Conservation (phyloP, 2,329 filamentous ascomycete genomes). For the Fusarium palustre region DNA sequence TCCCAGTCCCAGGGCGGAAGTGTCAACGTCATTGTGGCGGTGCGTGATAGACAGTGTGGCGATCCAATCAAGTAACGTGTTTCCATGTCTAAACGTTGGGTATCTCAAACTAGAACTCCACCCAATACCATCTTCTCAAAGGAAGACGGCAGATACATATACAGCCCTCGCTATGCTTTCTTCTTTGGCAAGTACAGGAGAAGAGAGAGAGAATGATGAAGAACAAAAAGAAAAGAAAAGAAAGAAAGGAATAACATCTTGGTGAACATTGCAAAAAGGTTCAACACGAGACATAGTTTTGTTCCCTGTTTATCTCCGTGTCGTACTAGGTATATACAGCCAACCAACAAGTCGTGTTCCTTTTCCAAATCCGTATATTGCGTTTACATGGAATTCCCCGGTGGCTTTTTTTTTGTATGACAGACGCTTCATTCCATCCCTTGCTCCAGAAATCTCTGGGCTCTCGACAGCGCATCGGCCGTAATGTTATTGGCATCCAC, state of each 20-base stretch:
- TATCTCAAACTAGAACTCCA: constrained; percentile 37
- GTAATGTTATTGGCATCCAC: constrained; percentile 47
- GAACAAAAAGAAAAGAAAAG: background rate
- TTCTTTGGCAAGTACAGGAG: background rate
- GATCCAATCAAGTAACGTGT: constrained; percentile 30
- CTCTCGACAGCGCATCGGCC: constrained; percentile 51
- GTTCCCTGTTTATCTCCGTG: constrained; percentile 7
- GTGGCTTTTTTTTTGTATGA: constrained; percentile 5
- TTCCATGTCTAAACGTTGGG: constrained; percentile 29
- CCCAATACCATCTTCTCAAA: constrained; percentile 15
- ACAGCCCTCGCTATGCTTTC: constrained; percentile 20
- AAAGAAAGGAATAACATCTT: background rate
- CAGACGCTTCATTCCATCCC: constrained; percentile 27
- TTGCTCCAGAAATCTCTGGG: constrained; percentile 48
- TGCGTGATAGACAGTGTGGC: constrained; percentile 46
- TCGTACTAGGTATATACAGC: constrained; percentile 10
- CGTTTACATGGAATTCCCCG: constrained; percentile 11
- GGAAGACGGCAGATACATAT: constrained; percentile 11
- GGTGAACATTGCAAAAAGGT: background rate
- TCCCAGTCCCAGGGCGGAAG: constrained; percentile 15
- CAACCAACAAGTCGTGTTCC: constrained; percentile 14
- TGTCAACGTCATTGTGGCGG: constrained; percentile 60
- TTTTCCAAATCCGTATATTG: background rate
- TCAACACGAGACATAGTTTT: background rate
- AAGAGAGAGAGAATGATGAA: background rate